These are phyloP conservation scores for Atkinsonella hypoxylon DNA, from an alignment of 2,329 filamentous ascomycete species.

Conservation along the genomic window DNA sequence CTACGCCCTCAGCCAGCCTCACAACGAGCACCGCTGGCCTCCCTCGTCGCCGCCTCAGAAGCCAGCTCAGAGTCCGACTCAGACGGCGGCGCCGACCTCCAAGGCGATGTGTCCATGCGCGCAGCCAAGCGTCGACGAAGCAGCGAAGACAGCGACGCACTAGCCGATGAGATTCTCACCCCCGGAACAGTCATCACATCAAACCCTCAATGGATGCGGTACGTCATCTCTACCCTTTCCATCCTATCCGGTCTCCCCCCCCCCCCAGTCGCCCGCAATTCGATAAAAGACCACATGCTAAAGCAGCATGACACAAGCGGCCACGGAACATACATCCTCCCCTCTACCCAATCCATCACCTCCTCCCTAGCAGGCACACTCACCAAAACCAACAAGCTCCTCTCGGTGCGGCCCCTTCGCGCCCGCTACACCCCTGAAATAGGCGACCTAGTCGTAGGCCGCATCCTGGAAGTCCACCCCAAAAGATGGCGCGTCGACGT, in stretches of 20 bases:
- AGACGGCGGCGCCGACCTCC: slow-evolving; percentile 32
- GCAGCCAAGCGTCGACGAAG: slow-evolving; percentile 27
- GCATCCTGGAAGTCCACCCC: slow-evolving; percentile 90
- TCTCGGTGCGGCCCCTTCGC: slow-evolving; percentile 80
- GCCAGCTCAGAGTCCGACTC: slow-evolving; percentile 32
- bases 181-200: slow-evolving; percentile 81
- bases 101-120: slow-evolving; percentile 33
- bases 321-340: slow-evolving; percentile 75
- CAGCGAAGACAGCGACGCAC: slow-evolving; percentile 14
- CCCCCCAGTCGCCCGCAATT: no score
- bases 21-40: slow-evolving; percentile 12
- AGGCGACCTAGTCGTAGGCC: slow-evolving; percentile 85
- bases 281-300: no score
- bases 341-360: slow-evolving; percentile 56
- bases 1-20: slow-evolving; percentile 26
- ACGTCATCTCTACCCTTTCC: slow-evolving; percentile 12
- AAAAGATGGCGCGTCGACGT: slow-evolving; percentile 94
- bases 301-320: slow-evolving; percentile 41
- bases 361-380: slow-evolving; percentile 86
- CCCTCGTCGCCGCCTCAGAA: slow-evolving; percentile 13
- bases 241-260: no score
- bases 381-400: slow-evolving; percentile 89
- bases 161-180: slow-evolving; percentile 55
- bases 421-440: slow-evolving; percentile 94
- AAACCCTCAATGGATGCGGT: slow-evolving; percentile 95